Conservation (phyloP, 139 green algal genomes). For the Tetratostichococcus sp. region DNA sequence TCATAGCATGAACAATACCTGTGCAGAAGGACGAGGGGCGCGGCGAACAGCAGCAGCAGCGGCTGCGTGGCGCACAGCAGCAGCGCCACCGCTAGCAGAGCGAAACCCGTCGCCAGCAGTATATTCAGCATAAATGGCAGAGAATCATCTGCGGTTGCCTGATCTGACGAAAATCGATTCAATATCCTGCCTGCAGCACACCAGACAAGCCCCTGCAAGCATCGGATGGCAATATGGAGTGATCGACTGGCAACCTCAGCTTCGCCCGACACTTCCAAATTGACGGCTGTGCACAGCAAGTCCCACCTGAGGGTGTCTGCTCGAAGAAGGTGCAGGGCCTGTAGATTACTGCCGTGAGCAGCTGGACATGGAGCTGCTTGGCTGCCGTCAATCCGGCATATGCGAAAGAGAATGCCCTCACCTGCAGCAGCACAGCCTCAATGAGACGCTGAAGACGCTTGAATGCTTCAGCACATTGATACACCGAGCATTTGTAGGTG, state of each 20-base stretch:
- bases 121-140: conserved; percentile 94
- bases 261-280: too few species aligned
- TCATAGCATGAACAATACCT: conserved; percentile 18
- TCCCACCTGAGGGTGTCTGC: conserved; percentile 30
- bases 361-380: conserved; percentile 38
- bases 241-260: too few species aligned
- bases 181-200: conserved; percentile 43
- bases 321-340: conserved; percentile 56
- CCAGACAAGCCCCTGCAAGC: too few species aligned
- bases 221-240: too few species aligned
- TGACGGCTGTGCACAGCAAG: too few species aligned
- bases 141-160: conserved; percentile 71
- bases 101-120: conserved; percentile 60
- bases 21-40: conserved; percentile 49
- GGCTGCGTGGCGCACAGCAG: conserved; percentile 67
- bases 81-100: conserved; percentile 35
- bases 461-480: too few species aligned
- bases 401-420: conserved; percentile 79
- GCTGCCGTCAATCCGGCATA: conserved; percentile 66
- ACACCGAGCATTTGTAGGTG: too few species aligned
- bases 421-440: too few species aligned
- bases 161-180: conserved; percentile 85
- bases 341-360: conserved; percentile 53
- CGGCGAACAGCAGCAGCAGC: conserved; percentile 47
- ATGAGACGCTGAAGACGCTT: too few species aligned